Evolutionary conservation across 2,329 filamentous ascomycete genomes (phyloP), one percentile per base, ranked within the genome.

Genomic region (Atkinsonella texensis): DNA sequence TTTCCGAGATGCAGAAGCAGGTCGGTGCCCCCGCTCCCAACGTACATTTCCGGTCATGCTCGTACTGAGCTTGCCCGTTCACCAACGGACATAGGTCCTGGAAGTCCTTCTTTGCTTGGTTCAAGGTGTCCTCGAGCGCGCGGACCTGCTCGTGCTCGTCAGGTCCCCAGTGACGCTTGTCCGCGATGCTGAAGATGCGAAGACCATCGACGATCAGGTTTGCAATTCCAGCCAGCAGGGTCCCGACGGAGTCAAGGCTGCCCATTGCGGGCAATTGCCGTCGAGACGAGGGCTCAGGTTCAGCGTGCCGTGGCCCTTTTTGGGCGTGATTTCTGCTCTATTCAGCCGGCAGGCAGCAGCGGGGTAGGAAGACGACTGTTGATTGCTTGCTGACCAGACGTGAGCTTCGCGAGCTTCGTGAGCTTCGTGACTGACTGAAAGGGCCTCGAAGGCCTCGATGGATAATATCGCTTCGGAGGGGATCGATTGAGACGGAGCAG

Each of bases 21-120:
- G 4, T 23, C 2, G 20, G 20, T 23, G 20, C 20, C 4, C 20
- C 20, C 20, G 2, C 20, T 4, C 20, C 20, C 20, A 23, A 23
- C 20, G 20, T 23, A 80, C 77, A 59, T 52, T 70, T 75, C 51
- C 75, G 68, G 60, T 82, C 77, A 54, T 75, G 74, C 59, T 80
- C 74, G 58, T 81, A 81, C 62, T 80, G 77, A 45, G 73, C 68
- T 58, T 75, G 71, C 32, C 77, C 77, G 56, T 78, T 75, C 50
- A 81, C 71, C 43, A 81, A 67, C 46, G 70, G 69, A 20, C 72
- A 72, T 53, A 82, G 68, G 59, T 77, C 73, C 65, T 81, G 78
- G 56, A 81, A 82, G 65, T 82, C 78, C 62, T 71, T 73, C 65
- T 75, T 78, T 52, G 79, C 79, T 57, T 80, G 76, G 60, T 80